Evolutionary conservation across 805 yeast species (phyloP).

Genomic region (Kazachstania bromeliacearum): DNA sequence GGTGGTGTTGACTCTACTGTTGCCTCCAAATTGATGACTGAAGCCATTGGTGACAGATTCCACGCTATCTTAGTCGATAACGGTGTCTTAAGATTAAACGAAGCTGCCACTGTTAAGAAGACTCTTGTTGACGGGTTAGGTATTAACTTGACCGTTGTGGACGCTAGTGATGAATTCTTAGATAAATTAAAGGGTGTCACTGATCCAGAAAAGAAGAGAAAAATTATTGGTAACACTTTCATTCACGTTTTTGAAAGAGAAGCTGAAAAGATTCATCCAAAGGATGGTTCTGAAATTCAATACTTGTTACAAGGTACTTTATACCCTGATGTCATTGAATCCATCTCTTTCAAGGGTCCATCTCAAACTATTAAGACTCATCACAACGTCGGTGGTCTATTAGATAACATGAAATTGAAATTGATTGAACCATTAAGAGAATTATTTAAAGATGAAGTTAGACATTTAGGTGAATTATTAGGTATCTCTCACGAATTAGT

Average conservation of each 20-base stretch:
- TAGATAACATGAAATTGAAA: constrained; percentile 96
- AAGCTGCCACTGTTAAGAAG: constrained; percentile 79
- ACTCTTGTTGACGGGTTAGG: constrained; percentile 90
- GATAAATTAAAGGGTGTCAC: constrained; percentile 83
- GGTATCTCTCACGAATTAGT: constrained; percentile 95
- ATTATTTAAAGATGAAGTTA: constrained; percentile 97
- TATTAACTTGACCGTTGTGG: constrained; percentile 87
- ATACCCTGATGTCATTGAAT: constrained; percentile 97
- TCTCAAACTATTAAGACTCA: constrained; percentile 99
- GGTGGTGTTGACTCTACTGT: constrained; percentile 99
- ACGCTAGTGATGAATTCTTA: constrained; percentile 86
- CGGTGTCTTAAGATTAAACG: constrained; percentile 94
- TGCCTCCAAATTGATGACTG: constrained; percentile 95
- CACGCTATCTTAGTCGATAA: constrained; percentile 97
- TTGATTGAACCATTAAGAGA: constrained; percentile 98
- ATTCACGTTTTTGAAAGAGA: constrained; percentile 95
- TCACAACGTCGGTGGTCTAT: constrained; percentile 96
- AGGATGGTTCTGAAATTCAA: constrained; percentile 82
- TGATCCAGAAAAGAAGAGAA: constrained; percentile 98
- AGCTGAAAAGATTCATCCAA: constrained; percentile 85
- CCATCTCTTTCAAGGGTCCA: constrained; percentile 98
- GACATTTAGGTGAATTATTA: constrained; percentile 87
- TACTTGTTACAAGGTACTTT: constrained; percentile 92
- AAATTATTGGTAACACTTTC: constrained; percentile 95
- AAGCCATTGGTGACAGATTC: constrained; percentile 97